A percentile compares a stretch with the other conserved stretches of the same genome.
Conservation (phyloP, 345 rosid genomes). For the Populus ilicifolia region DNA sequence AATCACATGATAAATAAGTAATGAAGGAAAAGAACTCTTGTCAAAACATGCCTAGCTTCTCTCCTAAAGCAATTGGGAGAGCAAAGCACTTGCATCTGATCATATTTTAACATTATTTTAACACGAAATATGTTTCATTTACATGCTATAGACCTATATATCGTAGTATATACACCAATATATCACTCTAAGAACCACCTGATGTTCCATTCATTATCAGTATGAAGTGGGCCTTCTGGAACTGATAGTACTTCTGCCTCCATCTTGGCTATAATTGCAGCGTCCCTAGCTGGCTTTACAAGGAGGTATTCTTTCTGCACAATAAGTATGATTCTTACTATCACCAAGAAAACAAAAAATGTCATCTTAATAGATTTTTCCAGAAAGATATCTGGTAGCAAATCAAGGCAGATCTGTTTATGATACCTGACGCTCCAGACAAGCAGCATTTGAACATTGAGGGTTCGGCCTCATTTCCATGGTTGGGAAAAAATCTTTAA, state of each 20-base stretch:
- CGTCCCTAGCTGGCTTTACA: constrained; percentile 81
- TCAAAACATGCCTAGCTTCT: background rate
- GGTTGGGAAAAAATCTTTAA: constrained; percentile 90
- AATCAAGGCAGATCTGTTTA: constrained; percentile 9
- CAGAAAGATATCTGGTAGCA: background rate
- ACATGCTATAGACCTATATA: background rate
- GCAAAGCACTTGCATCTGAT: background rate
- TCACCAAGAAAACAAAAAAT: constrained; percentile 13
- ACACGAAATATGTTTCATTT: background rate
- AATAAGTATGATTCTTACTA: constrained; percentile 7
- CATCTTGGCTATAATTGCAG: constrained; percentile 83
- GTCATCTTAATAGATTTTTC: constrained; percentile 8
- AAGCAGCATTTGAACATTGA: constrained; percentile 82
- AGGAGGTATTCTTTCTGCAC: constrained; percentile 72
- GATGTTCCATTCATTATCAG: constrained; percentile 92
- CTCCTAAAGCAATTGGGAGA: background rate
- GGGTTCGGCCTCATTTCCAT: constrained; percentile 97
- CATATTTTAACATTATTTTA: background rate
- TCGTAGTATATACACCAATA: background rate
- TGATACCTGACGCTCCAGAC: constrained; percentile 87
- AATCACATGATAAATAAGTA: background rate
- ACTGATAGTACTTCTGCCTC: constrained; percentile 52
- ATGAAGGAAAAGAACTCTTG: background rate
- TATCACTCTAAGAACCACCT: constrained; percentile 41
- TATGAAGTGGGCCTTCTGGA: constrained; percentile 60